Conservation (phyloP, 345 rosid species). For the Aethionema arabicum region DNA sequence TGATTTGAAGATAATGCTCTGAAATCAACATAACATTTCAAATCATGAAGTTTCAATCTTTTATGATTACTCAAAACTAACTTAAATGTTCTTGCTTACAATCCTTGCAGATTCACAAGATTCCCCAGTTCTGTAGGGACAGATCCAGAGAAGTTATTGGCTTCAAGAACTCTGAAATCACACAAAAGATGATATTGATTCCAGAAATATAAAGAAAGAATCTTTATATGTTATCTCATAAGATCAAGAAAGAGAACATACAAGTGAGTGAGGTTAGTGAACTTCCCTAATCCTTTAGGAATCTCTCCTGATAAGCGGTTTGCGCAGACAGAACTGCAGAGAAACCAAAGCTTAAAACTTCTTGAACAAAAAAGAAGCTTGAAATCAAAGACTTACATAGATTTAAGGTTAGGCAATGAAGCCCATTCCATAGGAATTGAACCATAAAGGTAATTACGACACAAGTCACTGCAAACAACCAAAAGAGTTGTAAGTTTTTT, state of each 20-base stretch:
- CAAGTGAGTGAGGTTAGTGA: conserved; percentile 49
- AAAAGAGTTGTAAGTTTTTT: neutral
- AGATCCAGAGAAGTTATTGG: conserved; percentile 55
- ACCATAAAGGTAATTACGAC: conserved; percentile 56
- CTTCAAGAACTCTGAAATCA: conserved; percentile 54
- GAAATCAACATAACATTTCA: conserved; percentile 13
- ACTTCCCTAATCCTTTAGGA: conserved; percentile 51
- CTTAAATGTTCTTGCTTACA: conserved; percentile 42
- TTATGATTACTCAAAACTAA: neutral
- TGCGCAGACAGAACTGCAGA: conserved; percentile 47
- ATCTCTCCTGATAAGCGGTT: conserved; percentile 59
- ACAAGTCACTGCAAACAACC: conserved; percentile 52
- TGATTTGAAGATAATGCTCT: conserved; percentile 48
- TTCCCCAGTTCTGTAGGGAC: conserved; percentile 58
- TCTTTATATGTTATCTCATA: neutral
- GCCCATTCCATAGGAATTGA: conserved; percentile 65
- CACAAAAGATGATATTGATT: conserved; percentile 1
- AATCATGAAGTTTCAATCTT: no score
- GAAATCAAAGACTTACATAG: conserved; percentile 42
- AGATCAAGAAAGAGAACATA: conserved; percentile 33
- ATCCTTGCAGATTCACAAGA: conserved; percentile 41
- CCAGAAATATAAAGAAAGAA: neutral
- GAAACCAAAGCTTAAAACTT: neutral
- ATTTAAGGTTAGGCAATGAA: conserved; percentile 40
- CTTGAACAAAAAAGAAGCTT: conserved; percentile 16